Conservation (phyloP, 495 filamentous ascomycete species). For the Xylaria palmicola region DNA sequence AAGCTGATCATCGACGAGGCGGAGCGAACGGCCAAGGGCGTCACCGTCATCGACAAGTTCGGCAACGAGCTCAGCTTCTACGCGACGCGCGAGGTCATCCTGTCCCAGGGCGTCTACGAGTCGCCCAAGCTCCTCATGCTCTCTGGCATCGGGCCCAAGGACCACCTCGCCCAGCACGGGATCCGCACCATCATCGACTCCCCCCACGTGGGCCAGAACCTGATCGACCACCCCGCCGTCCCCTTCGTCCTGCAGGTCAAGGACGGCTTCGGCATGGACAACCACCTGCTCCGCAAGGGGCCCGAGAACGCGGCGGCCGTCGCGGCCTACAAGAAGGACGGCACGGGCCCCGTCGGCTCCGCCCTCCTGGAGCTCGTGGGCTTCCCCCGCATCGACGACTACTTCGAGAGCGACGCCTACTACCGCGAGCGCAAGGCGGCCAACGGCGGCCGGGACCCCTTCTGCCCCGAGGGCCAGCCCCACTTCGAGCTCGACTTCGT, state of each 20-base stretch:
- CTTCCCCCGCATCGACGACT: conserved; percentile 56
- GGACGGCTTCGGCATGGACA: conserved; percentile 54
- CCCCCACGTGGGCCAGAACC: conserved; percentile 57
- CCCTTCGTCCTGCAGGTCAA: conserved; percentile 57
- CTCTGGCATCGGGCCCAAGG: conserved; percentile 58
- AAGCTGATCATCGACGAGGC: conserved; percentile 51
- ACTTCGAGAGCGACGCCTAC: conserved; percentile 45
- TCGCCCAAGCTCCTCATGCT: conserved; percentile 61
- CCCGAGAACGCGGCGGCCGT: conserved; percentile 46
- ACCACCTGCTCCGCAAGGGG: conserved; percentile 52
- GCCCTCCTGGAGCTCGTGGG: conserved; percentile 57
- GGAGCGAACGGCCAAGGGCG: conserved; percentile 29
- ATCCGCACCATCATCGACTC: conserved; percentile 52
- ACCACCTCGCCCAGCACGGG: conserved; percentile 46
- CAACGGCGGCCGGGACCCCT: conserved; percentile 57
- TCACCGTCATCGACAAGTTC: conserved; percentile 40
- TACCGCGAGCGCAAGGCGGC: conserved; percentile 50
- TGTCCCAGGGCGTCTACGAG: conserved; percentile 58
- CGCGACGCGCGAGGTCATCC: conserved; percentile 56
- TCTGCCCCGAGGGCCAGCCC: conserved; percentile 57
- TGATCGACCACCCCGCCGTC: conserved; percentile 56
- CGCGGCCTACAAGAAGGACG: conserved; percentile 45
- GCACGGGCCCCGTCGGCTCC: conserved; percentile 51
- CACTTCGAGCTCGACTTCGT: conserved; percentile 69
- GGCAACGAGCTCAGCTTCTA: conserved; percentile 37